Percentiles rank a stretch among this genome's conserved stretches.
Conservation (phyloP, 352 stramenopile genomes). For the Elongisporangium prolatum region DNA sequence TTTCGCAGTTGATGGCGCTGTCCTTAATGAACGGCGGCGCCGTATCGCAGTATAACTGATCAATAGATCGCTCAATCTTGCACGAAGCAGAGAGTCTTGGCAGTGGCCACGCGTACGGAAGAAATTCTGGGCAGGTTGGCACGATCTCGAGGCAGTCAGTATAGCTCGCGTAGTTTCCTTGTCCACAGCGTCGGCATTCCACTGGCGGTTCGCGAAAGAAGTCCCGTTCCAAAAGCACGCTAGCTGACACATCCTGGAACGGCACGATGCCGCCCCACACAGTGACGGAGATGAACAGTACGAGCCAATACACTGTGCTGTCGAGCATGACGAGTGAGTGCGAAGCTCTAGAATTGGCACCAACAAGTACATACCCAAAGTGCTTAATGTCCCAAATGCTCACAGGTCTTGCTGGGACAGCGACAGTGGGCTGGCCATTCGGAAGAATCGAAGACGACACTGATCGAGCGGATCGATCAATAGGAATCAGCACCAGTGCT, state of each 20-base stretch:
- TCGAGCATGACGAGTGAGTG: background rate
- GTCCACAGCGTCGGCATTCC: constrained; percentile 28
- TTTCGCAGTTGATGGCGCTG: constrained; percentile 46
- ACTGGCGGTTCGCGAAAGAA: constrained; percentile 31
- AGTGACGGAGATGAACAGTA: constrained; percentile 56
- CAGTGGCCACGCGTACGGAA: constrained; percentile 38
- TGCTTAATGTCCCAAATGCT: constrained; percentile 37
- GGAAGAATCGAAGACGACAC: constrained; percentile 23
- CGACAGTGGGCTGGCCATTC: constrained; percentile 20
- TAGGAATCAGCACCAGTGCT: constrained; percentile 39
- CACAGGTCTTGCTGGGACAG: constrained; percentile 7
- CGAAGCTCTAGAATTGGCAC: background rate
- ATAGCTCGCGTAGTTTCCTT: constrained; percentile 32
- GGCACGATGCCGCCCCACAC: constrained; percentile 81
- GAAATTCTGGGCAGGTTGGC: constrained; percentile 22
- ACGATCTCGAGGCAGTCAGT: constrained; percentile 39
- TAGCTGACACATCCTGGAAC: constrained; percentile 81
- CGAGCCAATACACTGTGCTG: constrained; percentile 63
- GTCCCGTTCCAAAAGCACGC: constrained; percentile 73
- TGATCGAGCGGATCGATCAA: constrained; percentile 31
- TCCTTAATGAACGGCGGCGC: constrained; percentile 31
- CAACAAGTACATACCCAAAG: constrained; percentile 20
- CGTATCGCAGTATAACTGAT: constrained; percentile 29
- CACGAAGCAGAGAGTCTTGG: constrained; percentile 30
- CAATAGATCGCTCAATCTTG: constrained; percentile 20